Conservation (phyloP, 1,284 basidiomycete genomes). For the Pseudozyma tsukubaensis region DNA sequence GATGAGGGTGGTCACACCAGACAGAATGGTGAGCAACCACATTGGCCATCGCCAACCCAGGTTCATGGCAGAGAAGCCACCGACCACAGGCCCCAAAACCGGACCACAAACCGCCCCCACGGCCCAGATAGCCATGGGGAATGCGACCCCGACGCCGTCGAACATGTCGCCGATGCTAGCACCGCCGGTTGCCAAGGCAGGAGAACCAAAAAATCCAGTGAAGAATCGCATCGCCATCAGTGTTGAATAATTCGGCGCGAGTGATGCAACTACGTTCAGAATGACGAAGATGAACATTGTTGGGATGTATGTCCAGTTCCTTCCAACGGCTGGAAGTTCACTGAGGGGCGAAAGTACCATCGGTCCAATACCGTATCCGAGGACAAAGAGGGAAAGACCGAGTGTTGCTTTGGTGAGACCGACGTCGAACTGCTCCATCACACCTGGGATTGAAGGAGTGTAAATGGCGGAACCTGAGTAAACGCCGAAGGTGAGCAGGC, state of each 20-base stretch:
- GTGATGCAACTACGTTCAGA: slow-evolving; percentile 44
- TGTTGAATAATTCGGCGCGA: slow-evolving; percentile 61
- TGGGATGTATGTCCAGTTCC: slow-evolving; percentile 53
- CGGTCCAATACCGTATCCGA: slow-evolving; percentile 68
- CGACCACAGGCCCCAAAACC: slow-evolving; percentile 49
- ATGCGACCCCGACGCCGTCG: slow-evolving; percentile 50
- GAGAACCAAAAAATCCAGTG: slow-evolving; percentile 62
- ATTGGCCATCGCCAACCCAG: slow-evolving; percentile 67
- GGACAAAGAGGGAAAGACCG: slow-evolving; percentile 76
- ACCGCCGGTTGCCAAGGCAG: slow-evolving; percentile 57
- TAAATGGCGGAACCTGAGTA: slow-evolving; percentile 51
- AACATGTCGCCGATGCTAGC: slow-evolving; percentile 60
- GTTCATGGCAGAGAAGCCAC: slow-evolving; percentile 58
- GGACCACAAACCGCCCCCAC: slow-evolving; percentile 63
- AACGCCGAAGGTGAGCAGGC: slow-evolving; percentile 42
- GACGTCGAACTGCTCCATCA: slow-evolving; percentile 74
- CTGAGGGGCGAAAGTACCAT: slow-evolving; percentile 72
- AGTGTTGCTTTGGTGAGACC: slow-evolving; percentile 78
- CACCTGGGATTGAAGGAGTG: slow-evolving; percentile 55
- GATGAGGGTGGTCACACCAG: slow-evolving; percentile 56
- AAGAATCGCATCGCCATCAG: slow-evolving; percentile 62
- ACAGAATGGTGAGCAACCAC: slow-evolving; percentile 58
- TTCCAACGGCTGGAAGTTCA: slow-evolving; percentile 73
- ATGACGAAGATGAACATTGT: slow-evolving; percentile 41
- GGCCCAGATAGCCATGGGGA: slow-evolving; percentile 67